Base-by-base conservation (phyloP, 345 rosid genomes). In the Camelina laxa region DNA sequence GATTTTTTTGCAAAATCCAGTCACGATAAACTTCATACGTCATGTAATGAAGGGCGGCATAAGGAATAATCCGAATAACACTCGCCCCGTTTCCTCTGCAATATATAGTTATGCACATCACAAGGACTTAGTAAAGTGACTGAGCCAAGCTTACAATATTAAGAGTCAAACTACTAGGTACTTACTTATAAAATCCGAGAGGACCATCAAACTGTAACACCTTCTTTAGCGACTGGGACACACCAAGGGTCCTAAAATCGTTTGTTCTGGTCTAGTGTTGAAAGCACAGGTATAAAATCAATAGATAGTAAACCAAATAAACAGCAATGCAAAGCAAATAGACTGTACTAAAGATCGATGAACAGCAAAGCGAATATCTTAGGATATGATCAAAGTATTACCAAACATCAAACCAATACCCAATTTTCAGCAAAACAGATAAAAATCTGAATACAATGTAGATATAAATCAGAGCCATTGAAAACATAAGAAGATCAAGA, bases 21-120 rank as follows among this genome's bases (percentile, higher is more conserved):
- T 81, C 81, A 30, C 97, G 97, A 73, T 95, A 95, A 70, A 84
- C 87, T 84, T 95, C 97, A 24, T 95, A 95, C 11, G 93, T 82
- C 99, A 95, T 95, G 82, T 90, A 92, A 85, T 92, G 97, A 54
- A 95, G 81, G 48, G 99, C 99, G 0, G 99, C 99, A 79, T 92
- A 95, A 48, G 97, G 99, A 67, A 95, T 86, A 57, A 95, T 95
- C 60, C 99, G 87, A 57, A 92, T 80, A 73, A 95, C 97, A 75
- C 97, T 95, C 42, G 96, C 97, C 75, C 99, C 99, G 62, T 95
- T 95, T 51, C 97, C 99, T 81, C 99, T 95, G 62, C 24, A 53
- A 58, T n/a, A n/a, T n/a, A n/a, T 56, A 56, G 12, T 65, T 56
- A 62, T 14, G 63, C 11, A 80, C 76, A 69, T 36, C 58, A 62